Percentiles rank a stretch among this genome's conserved stretches.
These are phyloP conservation scores for Geotrichum reessii DNA, from an alignment of 1,139 yeast genomes.

Conservation along the genomic window DNA sequence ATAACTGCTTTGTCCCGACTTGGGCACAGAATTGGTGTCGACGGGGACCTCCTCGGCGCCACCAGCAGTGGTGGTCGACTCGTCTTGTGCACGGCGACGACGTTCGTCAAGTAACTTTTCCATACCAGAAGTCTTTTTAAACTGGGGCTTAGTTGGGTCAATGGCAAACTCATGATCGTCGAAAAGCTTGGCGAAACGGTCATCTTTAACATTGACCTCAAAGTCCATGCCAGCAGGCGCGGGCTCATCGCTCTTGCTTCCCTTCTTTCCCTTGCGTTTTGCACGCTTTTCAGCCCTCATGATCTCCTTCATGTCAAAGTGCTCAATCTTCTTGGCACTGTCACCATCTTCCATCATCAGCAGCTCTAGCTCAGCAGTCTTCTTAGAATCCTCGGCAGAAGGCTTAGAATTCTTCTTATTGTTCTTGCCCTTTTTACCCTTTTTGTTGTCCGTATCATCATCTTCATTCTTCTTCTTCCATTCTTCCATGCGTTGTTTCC, in stretches of 20 bases:
- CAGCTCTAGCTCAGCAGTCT: slow-evolving; percentile 68
- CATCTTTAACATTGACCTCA: slow-evolving; percentile 70
- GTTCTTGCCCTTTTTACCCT: slow-evolving; percentile 27
- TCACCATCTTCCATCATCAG: slow-evolving; percentile 65
- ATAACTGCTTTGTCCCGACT: slow-evolving; percentile 2
- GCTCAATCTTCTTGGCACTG: slow-evolving; percentile 44
- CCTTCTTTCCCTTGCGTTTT: slow-evolving; percentile 52
- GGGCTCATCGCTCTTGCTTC: slow-evolving; percentile 48
- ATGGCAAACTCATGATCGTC: slow-evolving; percentile 89
- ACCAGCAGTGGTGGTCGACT: background rate
- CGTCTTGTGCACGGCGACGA: slow-evolving; percentile 44
- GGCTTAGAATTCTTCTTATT: slow-evolving; percentile 25
- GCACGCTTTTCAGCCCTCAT: slow-evolving; percentile 43
- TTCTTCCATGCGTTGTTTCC: slow-evolving; percentile 71
- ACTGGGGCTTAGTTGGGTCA: slow-evolving; percentile 75
- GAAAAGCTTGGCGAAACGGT: slow-evolving; percentile 81
- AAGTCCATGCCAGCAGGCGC: slow-evolving; percentile 26
- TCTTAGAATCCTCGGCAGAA: slow-evolving; percentile 33
- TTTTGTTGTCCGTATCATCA: slow-evolving; percentile 33
- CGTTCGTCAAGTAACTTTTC: slow-evolving; percentile 72
- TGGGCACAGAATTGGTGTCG: background rate
- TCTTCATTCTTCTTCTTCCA: slow-evolving; percentile 53
- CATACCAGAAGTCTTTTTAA: slow-evolving; percentile 83
- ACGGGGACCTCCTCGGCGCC: slow-evolving; percentile 5
- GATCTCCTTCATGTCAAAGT: slow-evolving; percentile 64